Conservation (phyloP, 768 basidiomycete species). For the Pleurotus cornucopiae region DNA sequence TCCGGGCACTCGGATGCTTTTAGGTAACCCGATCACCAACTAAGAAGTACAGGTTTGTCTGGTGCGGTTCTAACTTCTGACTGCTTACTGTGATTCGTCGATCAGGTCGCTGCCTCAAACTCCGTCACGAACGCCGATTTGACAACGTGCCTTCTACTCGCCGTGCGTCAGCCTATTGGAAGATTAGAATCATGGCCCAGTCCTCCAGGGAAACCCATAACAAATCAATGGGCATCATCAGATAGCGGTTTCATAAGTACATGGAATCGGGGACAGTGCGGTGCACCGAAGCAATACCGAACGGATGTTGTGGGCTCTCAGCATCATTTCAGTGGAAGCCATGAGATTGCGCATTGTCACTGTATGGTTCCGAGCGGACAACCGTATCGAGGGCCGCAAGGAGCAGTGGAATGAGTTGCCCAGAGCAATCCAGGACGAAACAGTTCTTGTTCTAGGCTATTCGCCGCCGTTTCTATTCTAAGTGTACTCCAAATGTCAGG, state of each 20-base stretch:
- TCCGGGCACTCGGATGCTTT: too few species aligned
- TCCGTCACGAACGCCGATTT: neutral
- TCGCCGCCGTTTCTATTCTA: neutral
- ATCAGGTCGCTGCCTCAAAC: neutral
- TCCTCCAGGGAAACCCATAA: neutral
- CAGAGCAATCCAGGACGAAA: constrained; percentile 6
- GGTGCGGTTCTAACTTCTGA: too few species aligned
- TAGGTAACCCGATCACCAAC: too few species aligned
- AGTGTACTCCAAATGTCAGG: too few species aligned
- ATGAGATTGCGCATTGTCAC: neutral
- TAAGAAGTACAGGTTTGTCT: too few species aligned
- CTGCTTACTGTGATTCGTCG: neutral
- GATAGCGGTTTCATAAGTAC: neutral
- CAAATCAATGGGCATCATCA: neutral
- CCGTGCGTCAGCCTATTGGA: constrained; percentile 7
- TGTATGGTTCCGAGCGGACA: neutral
- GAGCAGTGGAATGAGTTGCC: neutral
- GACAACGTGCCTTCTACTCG: neutral
- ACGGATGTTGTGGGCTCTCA: neutral
- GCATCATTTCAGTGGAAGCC: neutral
- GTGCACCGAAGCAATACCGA: constrained; percentile 1
- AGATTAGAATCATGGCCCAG: neutral
- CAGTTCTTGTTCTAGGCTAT: neutral
- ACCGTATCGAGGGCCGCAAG: neutral
- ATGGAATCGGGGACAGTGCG: constrained; percentile 7